Evolutionary conservation across 306 rosid genomes (phyloP).

Genomic region (Vigna radiata): DNA sequence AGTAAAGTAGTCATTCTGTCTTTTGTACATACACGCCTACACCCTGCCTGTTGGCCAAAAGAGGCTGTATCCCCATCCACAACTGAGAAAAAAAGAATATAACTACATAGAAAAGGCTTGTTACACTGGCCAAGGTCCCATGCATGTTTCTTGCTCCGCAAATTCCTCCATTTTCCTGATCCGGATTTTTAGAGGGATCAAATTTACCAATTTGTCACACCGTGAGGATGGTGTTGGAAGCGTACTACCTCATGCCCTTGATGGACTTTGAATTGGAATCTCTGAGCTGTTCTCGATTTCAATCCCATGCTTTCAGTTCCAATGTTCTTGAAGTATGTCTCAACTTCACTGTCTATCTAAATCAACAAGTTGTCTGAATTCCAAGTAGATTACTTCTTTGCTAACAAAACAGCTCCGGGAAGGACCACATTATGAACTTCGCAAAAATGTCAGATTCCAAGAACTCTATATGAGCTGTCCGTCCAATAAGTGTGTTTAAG

Average conservation of each 20-base stretch:
- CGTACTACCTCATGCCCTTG: conserved; percentile 2
- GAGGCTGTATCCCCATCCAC: conserved; percentile 26
- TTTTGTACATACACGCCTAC: conserved; percentile 33
- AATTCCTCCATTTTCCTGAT: background rate
- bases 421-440: conserved; percentile 96
- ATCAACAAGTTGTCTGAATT: conserved; percentile 8
- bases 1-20: conserved; percentile 18
- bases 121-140: conserved; percentile 39
- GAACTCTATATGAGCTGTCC: conserved; percentile 93
- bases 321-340: conserved; percentile 23
- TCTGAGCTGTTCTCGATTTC: conserved; percentile 24
- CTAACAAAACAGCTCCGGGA: conserved; percentile 82
- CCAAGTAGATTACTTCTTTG: conserved; percentile 8
- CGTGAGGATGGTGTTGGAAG: background rate
- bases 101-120: conserved; percentile 15
- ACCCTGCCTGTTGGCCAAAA: conserved; percentile 25
- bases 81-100: conserved; percentile 23
- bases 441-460: conserved; percentile 88
- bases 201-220: background rate
- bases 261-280: conserved; percentile 24
- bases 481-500: conserved; percentile 84
- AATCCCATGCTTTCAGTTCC: conserved; percentile 14
- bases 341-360: conserved; percentile 13
- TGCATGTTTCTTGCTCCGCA: conserved; percentile 13
- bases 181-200: conserved; percentile 1